Conservation (phyloP, 352 stramenopile genomes). For the Phytophthora crassamura region DNA sequence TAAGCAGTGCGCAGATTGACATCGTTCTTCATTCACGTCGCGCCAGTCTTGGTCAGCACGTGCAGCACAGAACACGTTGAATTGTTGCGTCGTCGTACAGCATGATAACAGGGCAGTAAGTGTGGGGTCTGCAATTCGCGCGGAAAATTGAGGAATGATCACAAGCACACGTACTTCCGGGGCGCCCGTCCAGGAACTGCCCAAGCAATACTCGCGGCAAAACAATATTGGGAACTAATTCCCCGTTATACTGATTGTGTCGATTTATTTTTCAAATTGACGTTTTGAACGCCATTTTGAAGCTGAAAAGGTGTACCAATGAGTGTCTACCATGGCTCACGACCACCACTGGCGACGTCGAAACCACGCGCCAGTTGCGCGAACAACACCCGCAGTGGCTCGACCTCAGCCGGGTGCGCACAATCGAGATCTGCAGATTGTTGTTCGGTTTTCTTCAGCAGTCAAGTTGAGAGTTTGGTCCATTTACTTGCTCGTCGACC, state of each 20-base stretch:
- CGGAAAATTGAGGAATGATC: background rate
- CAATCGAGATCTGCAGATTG: too few relatives aligned
- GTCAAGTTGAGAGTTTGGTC: too few relatives aligned
- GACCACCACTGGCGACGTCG: too few relatives aligned
- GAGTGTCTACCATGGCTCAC: too few relatives aligned
- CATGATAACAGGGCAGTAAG: background rate
- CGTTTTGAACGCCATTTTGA: conserved; percentile 5
- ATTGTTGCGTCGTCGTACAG: conserved; percentile 6
- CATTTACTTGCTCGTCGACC: too few relatives aligned
- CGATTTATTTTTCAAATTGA: conserved; percentile 2
- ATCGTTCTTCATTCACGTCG: conserved; percentile 7
- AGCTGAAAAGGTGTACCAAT: conserved; percentile 1
- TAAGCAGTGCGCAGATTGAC: conserved; percentile 8
- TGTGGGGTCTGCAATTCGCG: background rate
- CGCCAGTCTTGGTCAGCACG: background rate
- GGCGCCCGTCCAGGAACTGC: background rate
- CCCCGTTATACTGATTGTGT: background rate
- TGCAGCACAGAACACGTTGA: background rate
- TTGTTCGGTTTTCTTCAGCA: too few relatives aligned
- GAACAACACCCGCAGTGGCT: too few relatives aligned
- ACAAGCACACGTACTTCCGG: too few relatives aligned
- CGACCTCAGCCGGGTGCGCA: too few relatives aligned
- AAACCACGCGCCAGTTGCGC: too few relatives aligned
- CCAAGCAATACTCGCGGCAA: background rate
- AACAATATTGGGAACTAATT: background rate